Base-by-base conservation (phyloP, 345 rosid genomes). In the Eucalyptus fibrosa region DNA sequence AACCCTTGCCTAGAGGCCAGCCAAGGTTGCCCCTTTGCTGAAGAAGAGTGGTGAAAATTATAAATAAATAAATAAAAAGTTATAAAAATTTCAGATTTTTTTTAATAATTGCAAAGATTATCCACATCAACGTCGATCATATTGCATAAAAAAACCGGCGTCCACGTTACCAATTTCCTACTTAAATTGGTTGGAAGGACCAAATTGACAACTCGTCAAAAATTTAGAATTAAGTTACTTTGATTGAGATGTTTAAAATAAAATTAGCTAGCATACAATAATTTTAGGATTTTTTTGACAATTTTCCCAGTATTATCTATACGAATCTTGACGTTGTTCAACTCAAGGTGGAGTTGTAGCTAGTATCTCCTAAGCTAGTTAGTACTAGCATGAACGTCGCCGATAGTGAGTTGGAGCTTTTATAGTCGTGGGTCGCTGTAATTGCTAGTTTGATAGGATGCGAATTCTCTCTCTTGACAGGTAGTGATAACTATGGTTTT, bases 61-160 rank as follows among this genome's bases (percentile, higher is more conserved):
- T n/a, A n/a, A n/a, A n/a, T n/a, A n/a, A n/a, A n/a, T n/a, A n/a
- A n/a, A n/a, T n/a, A n/a, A 7, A 53, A 53, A 53, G 23, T 53
- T 53, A 18, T 18, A 3, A 18, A n/a, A n/a, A n/a, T n/a, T n/a
- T n/a, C n/a, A n/a, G n/a, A n/a, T n/a, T n/a, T n/a, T n/a, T n/a
- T n/a, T n/a, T n/a, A n/a, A n/a, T n/a, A n/a, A n/a, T 28, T 28
- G 4, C 15, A 60, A 28, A 60, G 30, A 60, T 28, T 60, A 60
- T 28, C 4, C 8, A 28, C 8, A 9, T 28, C 2, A 60, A n/a
- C 5, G 4, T 2, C 9, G 4, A 28, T 12, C 7, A 8, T 60
- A 28, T 6, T 7, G 17, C 3, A 12, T 28, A 60, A 15, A 2
- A 28, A n/a, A 12, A 13, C 3, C 2, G 0, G 9, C 17, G 0